Evolutionary conservation across 2,329 filamentous ascomycete genomes (phyloP).

Genomic region (Xylaria sp.): DNA sequence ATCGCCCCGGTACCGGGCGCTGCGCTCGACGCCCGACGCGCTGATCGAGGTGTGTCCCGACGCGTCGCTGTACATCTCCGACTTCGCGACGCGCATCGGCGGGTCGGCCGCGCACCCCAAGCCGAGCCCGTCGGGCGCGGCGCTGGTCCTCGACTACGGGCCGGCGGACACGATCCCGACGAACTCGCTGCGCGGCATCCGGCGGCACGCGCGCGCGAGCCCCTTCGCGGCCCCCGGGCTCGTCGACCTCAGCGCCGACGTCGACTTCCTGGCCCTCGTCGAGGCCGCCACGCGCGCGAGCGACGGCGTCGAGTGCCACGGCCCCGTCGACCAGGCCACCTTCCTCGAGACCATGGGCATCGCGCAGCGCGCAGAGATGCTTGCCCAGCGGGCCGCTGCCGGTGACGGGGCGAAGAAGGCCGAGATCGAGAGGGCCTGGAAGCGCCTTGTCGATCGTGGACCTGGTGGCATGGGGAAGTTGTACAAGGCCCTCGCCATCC

Average conservation of each 20-base stretch:
- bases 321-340: constrained; percentile 84
- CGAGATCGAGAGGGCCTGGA: constrained; percentile 79
- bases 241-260: constrained; percentile 91
- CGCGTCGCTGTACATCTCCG: constrained; percentile 79
- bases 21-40: constrained; percentile 74
- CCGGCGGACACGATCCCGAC: constrained; percentile 80
- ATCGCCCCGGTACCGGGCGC: constrained; percentile 79
- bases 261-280: constrained; percentile 89
- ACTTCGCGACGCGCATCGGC: constrained; percentile 88
- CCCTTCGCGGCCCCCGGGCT: constrained; percentile 83
- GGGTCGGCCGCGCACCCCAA: constrained; percentile 69
- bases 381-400: constrained; percentile 62
- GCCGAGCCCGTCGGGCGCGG: constrained; percentile 77
- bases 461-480: constrained; percentile 91
- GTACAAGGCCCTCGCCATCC: constrained; percentile 91
- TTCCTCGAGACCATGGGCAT: constrained; percentile 89
- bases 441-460: constrained; percentile 83
- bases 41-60: constrained; percentile 93
- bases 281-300: constrained; percentile 82
- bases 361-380: constrained; percentile 75
- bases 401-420: constrained; percentile 60
- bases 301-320: constrained; percentile 88
- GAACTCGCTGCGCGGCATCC: constrained; percentile 92
- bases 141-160: constrained; percentile 96
- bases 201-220: constrained; percentile 77